These are phyloP conservation scores for Macrophomina tecta DNA, from an alignment of 2,329 filamentous ascomycete genomes.

Conservation along the genomic window DNA sequence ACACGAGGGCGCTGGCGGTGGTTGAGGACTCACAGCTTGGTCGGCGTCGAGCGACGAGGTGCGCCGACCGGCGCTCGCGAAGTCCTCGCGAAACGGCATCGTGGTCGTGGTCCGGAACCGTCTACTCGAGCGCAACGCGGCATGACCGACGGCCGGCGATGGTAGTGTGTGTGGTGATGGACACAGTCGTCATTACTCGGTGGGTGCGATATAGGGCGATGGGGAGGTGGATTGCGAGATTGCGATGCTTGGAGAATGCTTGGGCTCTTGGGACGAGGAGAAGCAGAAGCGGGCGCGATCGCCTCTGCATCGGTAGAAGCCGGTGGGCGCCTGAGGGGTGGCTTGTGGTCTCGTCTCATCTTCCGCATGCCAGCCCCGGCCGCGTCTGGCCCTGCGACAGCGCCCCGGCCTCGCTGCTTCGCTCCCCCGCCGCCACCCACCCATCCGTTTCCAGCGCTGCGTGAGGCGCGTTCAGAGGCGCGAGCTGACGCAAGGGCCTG, in stretches of 20 bases:
- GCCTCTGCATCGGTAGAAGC: neutral
- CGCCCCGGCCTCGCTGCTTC: neutral
- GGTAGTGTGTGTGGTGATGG: constrained; percentile 5
- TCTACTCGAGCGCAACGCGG: constrained; percentile 22
- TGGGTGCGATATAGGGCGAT: constrained; percentile 17
- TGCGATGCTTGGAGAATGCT: constrained; percentile 28
- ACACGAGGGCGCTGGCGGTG: neutral
- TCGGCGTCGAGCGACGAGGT: constrained; percentile 19
- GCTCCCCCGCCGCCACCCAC: constrained; percentile 18
- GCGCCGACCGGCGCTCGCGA: constrained; percentile 23
- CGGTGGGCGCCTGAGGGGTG: constrained; percentile 16
- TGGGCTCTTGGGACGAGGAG: constrained; percentile 26
- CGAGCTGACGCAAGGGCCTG: constrained; percentile 20
- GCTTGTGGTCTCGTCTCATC: constrained; percentile 5
- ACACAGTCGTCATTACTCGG: constrained; percentile 18
- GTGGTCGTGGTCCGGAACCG: constrained; percentile 20
- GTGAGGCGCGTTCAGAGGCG: constrained; percentile 17
- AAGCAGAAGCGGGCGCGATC: constrained; percentile 14
- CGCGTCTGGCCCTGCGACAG: constrained; percentile 5
- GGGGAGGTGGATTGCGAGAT: constrained; percentile 18
- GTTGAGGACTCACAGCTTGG: constrained; percentile 20
- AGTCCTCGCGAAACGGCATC: constrained; percentile 28
- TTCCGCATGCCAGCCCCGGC: neutral
- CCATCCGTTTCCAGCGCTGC: neutral
- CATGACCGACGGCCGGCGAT: constrained; percentile 21